Percentiles rank a stretch among this genome's conserved stretches.
phyloP scores from a whole-genome alignment of 169 alveolate genomes.

The Eimeria necatrix region DNA sequence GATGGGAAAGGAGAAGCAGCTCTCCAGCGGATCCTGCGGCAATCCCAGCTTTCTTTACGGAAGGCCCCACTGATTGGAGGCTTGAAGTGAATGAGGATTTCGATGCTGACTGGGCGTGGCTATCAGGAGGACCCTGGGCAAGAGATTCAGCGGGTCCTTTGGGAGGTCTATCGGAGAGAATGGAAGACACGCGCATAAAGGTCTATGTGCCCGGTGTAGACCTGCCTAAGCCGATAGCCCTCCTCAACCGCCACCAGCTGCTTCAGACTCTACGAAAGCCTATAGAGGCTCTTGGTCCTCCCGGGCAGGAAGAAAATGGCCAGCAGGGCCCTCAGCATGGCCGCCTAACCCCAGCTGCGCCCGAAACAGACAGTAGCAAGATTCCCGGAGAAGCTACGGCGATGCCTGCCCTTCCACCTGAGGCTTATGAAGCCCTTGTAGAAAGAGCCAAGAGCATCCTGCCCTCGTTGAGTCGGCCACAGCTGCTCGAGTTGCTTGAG shows the following conservation, averaged over 20 bases:
- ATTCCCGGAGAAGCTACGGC: neutral
- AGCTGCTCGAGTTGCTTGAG: conserved; percentile 13
- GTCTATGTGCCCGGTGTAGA: conserved; percentile 5
- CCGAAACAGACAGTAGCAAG: neutral
- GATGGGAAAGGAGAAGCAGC: neutral
- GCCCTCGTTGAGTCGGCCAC: neutral
- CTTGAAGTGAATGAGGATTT: neutral
- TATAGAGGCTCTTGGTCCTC: neutral
- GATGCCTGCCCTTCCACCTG: neutral
- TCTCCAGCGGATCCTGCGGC: conserved; percentile 4
- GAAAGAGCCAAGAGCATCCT: neutral
- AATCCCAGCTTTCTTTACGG: conserved; percentile 4
- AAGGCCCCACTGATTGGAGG: conserved; percentile 43
- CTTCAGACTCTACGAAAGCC: conserved; percentile 30
- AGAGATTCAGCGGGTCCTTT: neutral
- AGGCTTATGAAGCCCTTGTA: conserved; percentile 23
- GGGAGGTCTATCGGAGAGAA: neutral
- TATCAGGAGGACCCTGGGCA: conserved; percentile 58
- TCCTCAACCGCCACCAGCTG: conserved; percentile 20
- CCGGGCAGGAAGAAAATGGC: neutral
- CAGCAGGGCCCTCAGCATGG: neutral
- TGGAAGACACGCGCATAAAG: conserved; percentile 26
- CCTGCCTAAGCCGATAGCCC: conserved; percentile 19
- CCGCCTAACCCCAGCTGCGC: neutral
- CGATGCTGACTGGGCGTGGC: conserved; percentile 61